Evolutionary conservation across 2,329 filamentous ascomycete genomes (phyloP).

Genomic region (Fusarium sacchari): DNA sequence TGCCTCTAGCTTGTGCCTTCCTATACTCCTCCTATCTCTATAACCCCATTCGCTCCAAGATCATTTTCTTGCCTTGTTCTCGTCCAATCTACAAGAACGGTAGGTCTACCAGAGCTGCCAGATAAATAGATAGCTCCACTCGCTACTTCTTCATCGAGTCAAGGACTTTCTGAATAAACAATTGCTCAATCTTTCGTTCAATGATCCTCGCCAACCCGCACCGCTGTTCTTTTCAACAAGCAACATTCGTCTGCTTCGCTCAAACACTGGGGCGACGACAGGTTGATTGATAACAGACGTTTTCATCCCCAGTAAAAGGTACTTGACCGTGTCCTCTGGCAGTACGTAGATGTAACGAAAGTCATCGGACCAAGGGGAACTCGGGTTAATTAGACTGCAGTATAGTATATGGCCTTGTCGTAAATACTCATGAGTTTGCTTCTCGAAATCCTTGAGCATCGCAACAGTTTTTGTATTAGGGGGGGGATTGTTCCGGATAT

Average conservation of each 20-base stretch:
- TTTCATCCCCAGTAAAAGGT: neutral
- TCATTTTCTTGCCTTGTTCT: no score
- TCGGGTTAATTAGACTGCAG: neutral
- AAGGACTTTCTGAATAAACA: neutral
- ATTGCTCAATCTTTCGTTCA: neutral
- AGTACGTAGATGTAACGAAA: neutral
- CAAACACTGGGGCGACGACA: neutral
- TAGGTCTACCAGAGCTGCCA: rapidly evolving
- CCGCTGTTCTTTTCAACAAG: neutral
- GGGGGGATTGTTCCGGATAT: no score
- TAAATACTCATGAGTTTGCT: neutral
- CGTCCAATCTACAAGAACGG: no score
- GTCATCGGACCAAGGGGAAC: neutral
- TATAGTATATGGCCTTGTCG: neutral
- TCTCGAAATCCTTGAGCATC: neutral
- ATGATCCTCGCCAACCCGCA: neutral
- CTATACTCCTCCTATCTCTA: no score
- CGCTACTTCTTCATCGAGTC: neutral
- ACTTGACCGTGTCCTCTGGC: neutral
- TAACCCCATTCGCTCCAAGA: no score
- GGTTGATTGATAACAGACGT: neutral
- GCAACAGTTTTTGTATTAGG: neutral
- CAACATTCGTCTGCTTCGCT: neutral
- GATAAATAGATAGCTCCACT: neutral
- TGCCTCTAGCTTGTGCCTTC: no score